phyloP scores from a whole-genome alignment of 257 asterid species.

The Solanum infundibuliforme region DNA sequence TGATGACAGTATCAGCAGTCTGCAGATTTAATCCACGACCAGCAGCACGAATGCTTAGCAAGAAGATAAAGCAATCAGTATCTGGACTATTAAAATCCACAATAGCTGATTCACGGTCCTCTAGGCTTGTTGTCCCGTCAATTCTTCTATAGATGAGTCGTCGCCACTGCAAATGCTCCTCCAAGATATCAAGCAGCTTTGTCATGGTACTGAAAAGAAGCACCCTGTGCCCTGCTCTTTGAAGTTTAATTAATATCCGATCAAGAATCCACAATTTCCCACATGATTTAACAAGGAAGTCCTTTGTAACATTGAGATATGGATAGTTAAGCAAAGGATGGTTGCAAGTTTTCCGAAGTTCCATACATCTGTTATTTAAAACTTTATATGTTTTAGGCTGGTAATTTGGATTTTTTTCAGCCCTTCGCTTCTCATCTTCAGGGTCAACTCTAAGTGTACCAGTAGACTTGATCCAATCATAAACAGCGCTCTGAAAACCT shows the following conservation, averaged over 20 bases:
- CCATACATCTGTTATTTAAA: constrained; percentile 92
- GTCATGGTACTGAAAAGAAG: constrained; percentile 98
- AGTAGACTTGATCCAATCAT: constrained; percentile 97
- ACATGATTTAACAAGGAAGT: constrained; percentile 90
- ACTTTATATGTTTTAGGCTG: constrained; percentile 73
- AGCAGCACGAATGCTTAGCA: constrained; percentile 99
- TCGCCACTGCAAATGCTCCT: constrained; percentile 97
- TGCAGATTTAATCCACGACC: constrained; percentile 98
- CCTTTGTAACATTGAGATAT: constrained; percentile 83
- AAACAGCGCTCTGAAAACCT: constrained; percentile 83
- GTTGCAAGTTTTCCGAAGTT: constrained; percentile 91
- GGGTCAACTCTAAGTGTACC: constrained; percentile 96
- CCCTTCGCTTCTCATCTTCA: constrained; percentile 80
- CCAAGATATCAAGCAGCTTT: constrained; percentile 91
- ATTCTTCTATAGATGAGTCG: constrained; percentile 88
- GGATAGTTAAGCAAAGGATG: constrained; percentile 97
- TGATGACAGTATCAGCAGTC: constrained; percentile 95
- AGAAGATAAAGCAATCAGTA: constrained; percentile 91
- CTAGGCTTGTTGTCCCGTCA: constrained; percentile 96
- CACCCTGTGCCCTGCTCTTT: constrained; percentile 90
- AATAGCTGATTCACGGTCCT: constrained; percentile 97
- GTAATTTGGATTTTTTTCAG: constrained; percentile 63
- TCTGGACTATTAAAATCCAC: constrained; percentile 83
- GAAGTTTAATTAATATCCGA: constrained; percentile 83
- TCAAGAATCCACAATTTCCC: constrained; percentile 96